A percentile compares a stretch with the other conserved stretches of the same genome.
Conservation (phyloP, 2,329 filamentous ascomycete genomes). For the Microdochium paspali region DNA sequence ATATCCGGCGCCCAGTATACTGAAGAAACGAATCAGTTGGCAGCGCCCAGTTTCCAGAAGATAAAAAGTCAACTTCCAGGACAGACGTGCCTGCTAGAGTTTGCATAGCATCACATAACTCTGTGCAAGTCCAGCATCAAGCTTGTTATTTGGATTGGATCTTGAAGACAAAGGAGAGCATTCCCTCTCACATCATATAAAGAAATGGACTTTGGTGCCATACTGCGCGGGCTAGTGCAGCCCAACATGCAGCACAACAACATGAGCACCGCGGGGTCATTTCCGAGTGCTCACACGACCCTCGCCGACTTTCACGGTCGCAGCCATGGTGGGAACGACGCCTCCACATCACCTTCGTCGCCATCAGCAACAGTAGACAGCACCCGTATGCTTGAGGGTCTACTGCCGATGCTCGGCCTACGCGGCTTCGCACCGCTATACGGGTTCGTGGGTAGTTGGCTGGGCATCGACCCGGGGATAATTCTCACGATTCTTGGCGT, state of each 20-base stretch:
- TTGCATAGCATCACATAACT: no score
- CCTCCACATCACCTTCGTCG: neutral
- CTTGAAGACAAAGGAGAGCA: no score
- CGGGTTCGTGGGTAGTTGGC: conserved; percentile 29
- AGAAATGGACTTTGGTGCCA: neutral
- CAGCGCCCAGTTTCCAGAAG: no score
- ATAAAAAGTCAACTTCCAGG: no score
- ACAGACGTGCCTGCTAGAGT: no score
- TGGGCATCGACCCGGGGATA: conserved; percentile 39
- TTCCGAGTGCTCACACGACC: conserved; percentile 1
- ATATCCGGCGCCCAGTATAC: no score
- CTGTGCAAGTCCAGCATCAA: no score
- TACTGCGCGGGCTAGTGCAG: neutral
- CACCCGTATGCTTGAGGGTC: conserved; percentile 20
- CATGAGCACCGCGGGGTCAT: neutral
- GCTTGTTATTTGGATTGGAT: no score
- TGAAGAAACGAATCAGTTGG: no score
- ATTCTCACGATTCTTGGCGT: conserved; percentile 35
- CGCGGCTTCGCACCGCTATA: conserved; percentile 33
- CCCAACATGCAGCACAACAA: neutral
- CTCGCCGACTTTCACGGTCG: neutral
- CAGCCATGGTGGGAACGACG: neutral
- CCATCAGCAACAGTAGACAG: neutral
- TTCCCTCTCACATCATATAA: no score
- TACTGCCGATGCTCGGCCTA: conserved; percentile 35